Evolutionary conservation across 441 rosid genomes (phyloP), one percentile per base, ranked within the genome.

Genomic region (Manihot esculenta): DNA sequence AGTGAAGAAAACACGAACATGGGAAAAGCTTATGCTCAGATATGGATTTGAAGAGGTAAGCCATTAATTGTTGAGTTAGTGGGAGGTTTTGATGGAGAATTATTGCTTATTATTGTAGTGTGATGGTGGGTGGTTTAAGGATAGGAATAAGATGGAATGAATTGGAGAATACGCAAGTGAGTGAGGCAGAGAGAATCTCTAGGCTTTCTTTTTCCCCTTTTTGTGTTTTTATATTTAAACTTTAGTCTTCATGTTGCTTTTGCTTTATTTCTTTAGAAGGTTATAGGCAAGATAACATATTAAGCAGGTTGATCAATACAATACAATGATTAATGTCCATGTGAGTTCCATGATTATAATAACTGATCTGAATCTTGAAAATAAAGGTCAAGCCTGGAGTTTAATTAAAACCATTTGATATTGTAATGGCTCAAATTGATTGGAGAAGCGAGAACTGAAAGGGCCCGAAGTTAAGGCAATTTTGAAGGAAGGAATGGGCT

Each of bases 11-110:
- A 73, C 18, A 48, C 10, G 80, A 77, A 18, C 62, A 53, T 20
- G 73, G 69, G 49, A 74, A 54, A 58, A 69, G 35, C 17, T 66
- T 49, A 8, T 10, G 21, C 24, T 7, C 18, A 26, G 67, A 68
- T 64, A 70, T 74, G 67, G 60, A 48, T 49, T 51, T 59, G 63
- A n/a, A 69, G 8, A 75, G 24, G 18, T 60, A 63, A 66, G 27
- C 81, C 81, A 79, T 77, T 62, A 50, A 59, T 70, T 74, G 58
- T 48, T n/a, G n/a, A n/a, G n/a, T 44, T 30, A 63, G 23, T 41
- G 53, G 41, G 24, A 68, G 21, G 15, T 45, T 26, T 21, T 24
- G 20, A 60, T 51, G 72, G 17, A 68, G 42, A 45, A 56, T 17
- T 49, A 38, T 38, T 33, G 20, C 20, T n/a, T 24, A 21, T 41